These are phyloP conservation scores for Mortierella sp. DNA, from an alignment of 371 early-diverging fungal genomes.

Conservation along the genomic window DNA sequence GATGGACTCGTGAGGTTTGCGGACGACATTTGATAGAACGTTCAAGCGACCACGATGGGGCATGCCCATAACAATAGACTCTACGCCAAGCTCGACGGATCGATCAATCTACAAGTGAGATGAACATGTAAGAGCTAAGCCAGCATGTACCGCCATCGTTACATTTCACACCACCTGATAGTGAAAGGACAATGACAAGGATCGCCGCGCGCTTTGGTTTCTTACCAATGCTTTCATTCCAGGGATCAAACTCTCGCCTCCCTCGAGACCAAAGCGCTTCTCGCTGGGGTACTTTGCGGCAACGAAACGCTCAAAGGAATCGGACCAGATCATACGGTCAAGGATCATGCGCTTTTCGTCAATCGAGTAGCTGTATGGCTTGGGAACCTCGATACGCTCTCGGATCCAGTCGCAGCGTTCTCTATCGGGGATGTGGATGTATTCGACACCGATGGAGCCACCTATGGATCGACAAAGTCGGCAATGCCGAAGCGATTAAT, in stretches of 20 bases:
- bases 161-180: not conserved
- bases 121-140: too few species aligned
- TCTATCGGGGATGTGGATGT: constrained; percentile 97
- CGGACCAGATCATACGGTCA: constrained; percentile 96
- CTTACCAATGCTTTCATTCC: constrained; percentile 96
- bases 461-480: constrained; percentile 1
- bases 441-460: constrained; percentile 91
- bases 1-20: constrained; percentile 97
- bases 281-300: constrained; percentile 94
- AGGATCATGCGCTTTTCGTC: constrained; percentile 92
- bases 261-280: constrained; percentile 98
- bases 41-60: constrained; percentile 98
- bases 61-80: constrained; percentile 97
- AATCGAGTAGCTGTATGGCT: constrained; percentile 83
- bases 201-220: not conserved
- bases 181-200: not conserved
- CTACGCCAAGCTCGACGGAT: constrained; percentile 93
- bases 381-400: constrained; percentile 88
- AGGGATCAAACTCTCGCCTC: constrained; percentile 95
- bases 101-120: constrained; percentile 43
- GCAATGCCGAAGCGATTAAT: not conserved
- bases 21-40: constrained; percentile 96
- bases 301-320: constrained; percentile 95
- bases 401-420: constrained; percentile 97
- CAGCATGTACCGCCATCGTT: not conserved